Evolutionary conservation across 1,139 yeast genomes (phyloP).

Genomic region (Kodamaea sp.): DNA sequence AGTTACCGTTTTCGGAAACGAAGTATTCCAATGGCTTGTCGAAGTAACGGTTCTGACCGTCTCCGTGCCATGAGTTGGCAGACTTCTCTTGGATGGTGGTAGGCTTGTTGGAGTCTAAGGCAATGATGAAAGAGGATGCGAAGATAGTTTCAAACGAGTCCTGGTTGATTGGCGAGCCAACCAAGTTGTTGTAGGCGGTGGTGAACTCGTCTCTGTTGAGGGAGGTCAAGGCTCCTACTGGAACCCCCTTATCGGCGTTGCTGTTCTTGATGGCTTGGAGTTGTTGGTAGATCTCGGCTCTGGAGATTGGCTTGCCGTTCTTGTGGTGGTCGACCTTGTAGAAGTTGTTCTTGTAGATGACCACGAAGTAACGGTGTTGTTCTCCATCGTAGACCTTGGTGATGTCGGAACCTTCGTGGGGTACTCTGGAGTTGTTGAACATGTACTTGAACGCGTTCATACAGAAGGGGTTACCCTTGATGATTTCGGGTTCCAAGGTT

Average conservation of each 20-base stretch:
- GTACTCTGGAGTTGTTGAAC: slow-evolving; percentile 89
- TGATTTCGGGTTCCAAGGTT: slow-evolving; percentile 72
- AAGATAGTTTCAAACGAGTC: slow-evolving; percentile 68
- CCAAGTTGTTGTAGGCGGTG: slow-evolving; percentile 58
- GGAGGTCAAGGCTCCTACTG: slow-evolving; percentile 79
- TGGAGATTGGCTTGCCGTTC: slow-evolving; percentile 56
- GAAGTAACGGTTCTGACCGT: slow-evolving; percentile 85
- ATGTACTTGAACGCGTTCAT: slow-evolving; percentile 91
- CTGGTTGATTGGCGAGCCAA: slow-evolving; percentile 56
- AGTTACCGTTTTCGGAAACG: slow-evolving; percentile 77
- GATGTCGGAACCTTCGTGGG: slow-evolving; percentile 59
- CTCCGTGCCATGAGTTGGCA: slow-evolving; percentile 90
- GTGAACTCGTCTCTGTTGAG: slow-evolving; percentile 87
- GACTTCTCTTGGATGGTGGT: slow-evolving; percentile 84
- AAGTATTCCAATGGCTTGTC: slow-evolving; percentile 92
- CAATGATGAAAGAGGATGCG: slow-evolving; percentile 76
- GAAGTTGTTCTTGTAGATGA: slow-evolving; percentile 75
- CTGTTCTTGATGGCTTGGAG: slow-evolving; percentile 56
- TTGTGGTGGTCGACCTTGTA: slow-evolving; percentile 75
- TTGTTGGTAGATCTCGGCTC: slow-evolving; percentile 66
- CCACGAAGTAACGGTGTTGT: slow-evolving; percentile 72
- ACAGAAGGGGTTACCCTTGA: slow-evolving; percentile 82
- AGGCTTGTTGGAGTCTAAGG: slow-evolving; percentile 76
- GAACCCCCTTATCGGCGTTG: slow-evolving; percentile 41
- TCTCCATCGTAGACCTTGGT: slow-evolving; percentile 50